These are phyloP conservation scores for Trichoderma harzianum DNA, from an alignment of 2,329 filamentous ascomycete species.

Conservation along the genomic window DNA sequence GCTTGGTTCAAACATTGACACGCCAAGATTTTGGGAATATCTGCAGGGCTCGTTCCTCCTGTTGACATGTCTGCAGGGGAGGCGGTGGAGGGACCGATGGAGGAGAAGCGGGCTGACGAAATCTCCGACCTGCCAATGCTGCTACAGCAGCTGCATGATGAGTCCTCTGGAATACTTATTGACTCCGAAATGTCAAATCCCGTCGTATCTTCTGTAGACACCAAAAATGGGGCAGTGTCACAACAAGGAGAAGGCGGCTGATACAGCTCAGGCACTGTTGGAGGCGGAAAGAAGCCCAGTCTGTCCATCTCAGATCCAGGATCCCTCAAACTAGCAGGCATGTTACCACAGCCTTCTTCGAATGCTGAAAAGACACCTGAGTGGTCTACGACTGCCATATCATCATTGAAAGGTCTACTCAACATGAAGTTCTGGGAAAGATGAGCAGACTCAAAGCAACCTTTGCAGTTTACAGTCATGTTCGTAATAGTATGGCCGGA, in stretches of 20 bases:
- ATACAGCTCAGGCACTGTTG: not conserved
- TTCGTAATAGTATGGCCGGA: not conserved
- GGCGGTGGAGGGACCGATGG: too few relatives aligned
- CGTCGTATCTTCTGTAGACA: not conserved
- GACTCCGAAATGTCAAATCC: not conserved
- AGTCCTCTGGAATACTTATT: not conserved
- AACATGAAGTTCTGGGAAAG: not conserved
- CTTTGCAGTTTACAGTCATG: not conserved
- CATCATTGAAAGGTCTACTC: fast-evolving
- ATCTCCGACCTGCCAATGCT: not conserved
- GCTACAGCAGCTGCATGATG: not conserved
- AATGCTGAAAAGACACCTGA: not conserved
- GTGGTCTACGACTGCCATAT: not conserved
- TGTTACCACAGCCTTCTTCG: fast-evolving
- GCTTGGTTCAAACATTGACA: not conserved
- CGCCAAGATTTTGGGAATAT: fast-evolving
- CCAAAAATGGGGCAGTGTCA: not conserved
- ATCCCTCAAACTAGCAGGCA: not conserved
- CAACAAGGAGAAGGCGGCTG: not conserved
- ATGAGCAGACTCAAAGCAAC: fast-evolving
- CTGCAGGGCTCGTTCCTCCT: not conserved
- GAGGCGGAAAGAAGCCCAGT: not conserved
- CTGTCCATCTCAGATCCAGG: not conserved
- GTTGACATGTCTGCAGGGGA: not conserved
- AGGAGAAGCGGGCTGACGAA: not conserved